phyloP scores from a whole-genome alignment of 306 rosid species.

The Phaseolus lunatus region DNA sequence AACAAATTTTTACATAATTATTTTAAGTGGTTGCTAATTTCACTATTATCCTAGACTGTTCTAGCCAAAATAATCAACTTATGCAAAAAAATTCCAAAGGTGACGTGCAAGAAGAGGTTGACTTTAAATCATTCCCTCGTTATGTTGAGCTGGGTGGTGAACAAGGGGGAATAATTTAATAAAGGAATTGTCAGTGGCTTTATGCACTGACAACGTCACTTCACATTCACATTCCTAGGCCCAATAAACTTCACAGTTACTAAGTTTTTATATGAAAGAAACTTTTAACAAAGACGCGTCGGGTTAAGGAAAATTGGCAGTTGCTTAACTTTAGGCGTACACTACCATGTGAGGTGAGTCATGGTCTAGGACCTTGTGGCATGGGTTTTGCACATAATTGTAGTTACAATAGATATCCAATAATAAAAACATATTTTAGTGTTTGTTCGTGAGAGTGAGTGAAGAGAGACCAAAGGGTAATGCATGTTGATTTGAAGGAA shows the following conservation, averaged over 20 bases:
- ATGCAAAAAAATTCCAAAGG: not conserved
- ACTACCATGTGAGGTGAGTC: constrained; percentile 60
- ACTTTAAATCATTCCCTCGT: constrained; percentile 27
- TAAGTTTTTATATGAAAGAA: constrained; percentile 16
- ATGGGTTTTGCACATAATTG: constrained; percentile 30
- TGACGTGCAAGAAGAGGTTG: constrained; percentile 34
- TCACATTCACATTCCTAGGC: constrained; percentile 9
- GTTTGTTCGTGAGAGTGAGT: constrained; percentile 21
- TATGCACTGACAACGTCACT: not conserved
- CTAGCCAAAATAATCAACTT: constrained; percentile 19
- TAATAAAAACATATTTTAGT: not conserved
- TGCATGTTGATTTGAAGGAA: constrained; percentile 29
- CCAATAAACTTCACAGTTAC: constrained; percentile 10
- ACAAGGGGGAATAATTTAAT: not conserved
- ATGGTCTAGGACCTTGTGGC: constrained; percentile 38
- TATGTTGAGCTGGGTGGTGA: not conserved
- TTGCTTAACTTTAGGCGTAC: constrained; percentile 68
- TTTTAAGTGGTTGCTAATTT: constrained; percentile 16
- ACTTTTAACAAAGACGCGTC: constrained; percentile 39
- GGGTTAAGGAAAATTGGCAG: constrained; percentile 53
- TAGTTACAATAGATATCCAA: not conserved
- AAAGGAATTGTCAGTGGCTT: constrained; percentile 4
- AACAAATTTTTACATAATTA: not conserved
- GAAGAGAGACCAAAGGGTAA: constrained; percentile 25
- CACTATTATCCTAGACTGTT: not conserved